These are phyloP conservation scores for Lepidium didymum DNA, from an alignment of 345 rosid genomes.

Conservation along the genomic window DNA sequence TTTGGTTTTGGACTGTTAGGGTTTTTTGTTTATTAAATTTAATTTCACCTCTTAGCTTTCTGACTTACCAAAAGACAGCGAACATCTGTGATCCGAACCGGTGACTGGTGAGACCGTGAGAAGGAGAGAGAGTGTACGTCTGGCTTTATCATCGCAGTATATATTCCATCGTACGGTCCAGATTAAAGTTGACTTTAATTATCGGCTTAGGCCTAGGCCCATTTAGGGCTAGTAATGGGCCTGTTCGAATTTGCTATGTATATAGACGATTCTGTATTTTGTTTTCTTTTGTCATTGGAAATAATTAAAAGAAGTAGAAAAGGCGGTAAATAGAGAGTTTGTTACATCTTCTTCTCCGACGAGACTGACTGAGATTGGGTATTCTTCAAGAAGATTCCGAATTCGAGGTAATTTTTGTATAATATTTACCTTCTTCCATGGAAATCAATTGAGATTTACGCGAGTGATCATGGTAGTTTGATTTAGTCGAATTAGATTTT, in stretches of 20 bases:
- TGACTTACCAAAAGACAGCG: constrained; percentile 16
- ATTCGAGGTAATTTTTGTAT: background rate
- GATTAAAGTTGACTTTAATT: background rate
- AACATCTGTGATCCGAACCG: constrained; percentile 12
- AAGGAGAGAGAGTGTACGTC: background rate
- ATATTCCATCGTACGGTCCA: background rate
- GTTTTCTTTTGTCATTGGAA: too few species aligned
- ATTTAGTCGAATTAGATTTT: background rate
- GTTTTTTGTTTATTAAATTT: background rate
- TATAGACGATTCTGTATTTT: background rate
- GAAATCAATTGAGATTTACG: background rate
- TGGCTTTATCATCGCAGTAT: background rate
- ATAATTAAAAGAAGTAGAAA: too few species aligned
- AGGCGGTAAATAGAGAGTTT: constrained; percentile 12
- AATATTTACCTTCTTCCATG: background rate
- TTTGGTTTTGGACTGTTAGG: constrained; percentile 15
- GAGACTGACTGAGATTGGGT: background rate
- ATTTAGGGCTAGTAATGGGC: background rate
- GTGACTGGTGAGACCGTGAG: background rate
- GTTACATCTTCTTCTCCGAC: constrained; percentile 13
- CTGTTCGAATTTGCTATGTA: background rate
- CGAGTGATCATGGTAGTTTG: background rate
- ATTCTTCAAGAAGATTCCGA: background rate
- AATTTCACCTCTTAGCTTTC: background rate
- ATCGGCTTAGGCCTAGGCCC: background rate